Base-by-base conservation (phyloP, 106 monocot genomes). In the Apostasia ramifera region DNA sequence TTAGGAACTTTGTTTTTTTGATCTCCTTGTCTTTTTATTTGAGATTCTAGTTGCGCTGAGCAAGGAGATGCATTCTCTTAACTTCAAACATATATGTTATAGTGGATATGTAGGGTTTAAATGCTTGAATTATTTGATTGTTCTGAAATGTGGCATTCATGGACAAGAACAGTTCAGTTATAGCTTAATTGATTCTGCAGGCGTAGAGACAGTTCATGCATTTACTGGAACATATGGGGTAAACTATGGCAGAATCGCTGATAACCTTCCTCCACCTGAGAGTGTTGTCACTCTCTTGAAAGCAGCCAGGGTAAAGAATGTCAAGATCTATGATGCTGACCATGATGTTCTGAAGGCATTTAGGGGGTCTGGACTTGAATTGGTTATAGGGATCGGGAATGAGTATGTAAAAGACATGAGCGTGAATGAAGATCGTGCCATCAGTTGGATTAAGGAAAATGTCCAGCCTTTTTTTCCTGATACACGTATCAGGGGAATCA, bases 181-280 rank as follows among this genome's bases (percentile, higher is more conserved):
- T 26, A 26, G 0, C 26, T 26, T 26, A 26, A 26, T 26, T 26
- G 26, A 26, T n/a, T 57, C 0, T 47, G 45, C 75, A 76, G 75
- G 61, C 53, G 12, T 69, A 52, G 13, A 69, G 49, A 57, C 59
- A 49, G 67, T 77, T 53, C 38, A 75, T 46, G 80, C 88, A 62
- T 92, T 92, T 71, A 81, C 88, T 2, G 92, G 92, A 51, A 88
- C 88, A 13, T 92, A 88, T 65, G 92, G 92, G 59, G 76, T 92
- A 68, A 92, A 92, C 66, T 92, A 92, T 71, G 92, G 92, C 41
- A 75, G 92, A 68, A 70, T 92, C 40, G 92, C 92, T 8, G 88
- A 92, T 67, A 85, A 92, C 78, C 75, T 92, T 48, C 88, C 88
- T 55, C 54, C 74, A 11, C 88, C 92, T 9, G 82, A 82, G 63